Conservation (phyloP, 2,329 filamentous ascomycete species). For the Aspergillus cejpii region DNA sequence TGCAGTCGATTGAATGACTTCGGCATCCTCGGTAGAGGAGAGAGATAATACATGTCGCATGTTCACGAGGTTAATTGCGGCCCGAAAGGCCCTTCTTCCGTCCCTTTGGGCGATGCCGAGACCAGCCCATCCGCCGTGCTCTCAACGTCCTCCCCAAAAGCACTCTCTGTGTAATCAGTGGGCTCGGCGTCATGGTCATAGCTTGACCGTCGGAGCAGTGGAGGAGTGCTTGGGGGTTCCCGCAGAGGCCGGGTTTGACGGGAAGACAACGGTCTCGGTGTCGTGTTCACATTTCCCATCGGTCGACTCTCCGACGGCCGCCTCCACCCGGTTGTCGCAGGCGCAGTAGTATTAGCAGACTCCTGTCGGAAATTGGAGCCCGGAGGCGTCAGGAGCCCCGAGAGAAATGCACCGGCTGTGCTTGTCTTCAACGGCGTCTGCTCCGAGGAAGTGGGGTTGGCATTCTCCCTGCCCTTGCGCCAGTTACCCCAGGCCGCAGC, state of each 20-base stretch:
- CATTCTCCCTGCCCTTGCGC: conserved; percentile 62
- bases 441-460: conserved; percentile 41
- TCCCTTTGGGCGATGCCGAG: conserved; percentile 29
- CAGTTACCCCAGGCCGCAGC: conserved; percentile 98
- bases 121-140: conserved; percentile 42
- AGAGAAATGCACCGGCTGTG: conserved; percentile 57
- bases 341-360: conserved; percentile 40
- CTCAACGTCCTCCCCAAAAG: conserved; percentile 46
- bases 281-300: conserved; percentile 27
- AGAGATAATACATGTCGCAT: conserved; percentile 1
- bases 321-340: conserved; percentile 24
- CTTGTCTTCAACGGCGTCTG: conserved; percentile 57
- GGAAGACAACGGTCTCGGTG: conserved; percentile 26
- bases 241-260: conserved; percentile 26
- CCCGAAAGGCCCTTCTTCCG: conserved; percentile 28
- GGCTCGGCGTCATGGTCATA: conserved; percentile 57
- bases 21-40: neutral
- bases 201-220: conserved; percentile 49
- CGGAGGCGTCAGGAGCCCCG: conserved; percentile 84
- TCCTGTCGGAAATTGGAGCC: conserved; percentile 63
- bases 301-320: conserved; percentile 33
- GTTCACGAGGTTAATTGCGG: conserved; percentile 24
- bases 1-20: no score
- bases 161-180: conserved; percentile 41
- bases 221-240: conserved; percentile 46